Base-by-base conservation (phyloP, 805 yeast genomes). In the Candida succiphila region DNA sequence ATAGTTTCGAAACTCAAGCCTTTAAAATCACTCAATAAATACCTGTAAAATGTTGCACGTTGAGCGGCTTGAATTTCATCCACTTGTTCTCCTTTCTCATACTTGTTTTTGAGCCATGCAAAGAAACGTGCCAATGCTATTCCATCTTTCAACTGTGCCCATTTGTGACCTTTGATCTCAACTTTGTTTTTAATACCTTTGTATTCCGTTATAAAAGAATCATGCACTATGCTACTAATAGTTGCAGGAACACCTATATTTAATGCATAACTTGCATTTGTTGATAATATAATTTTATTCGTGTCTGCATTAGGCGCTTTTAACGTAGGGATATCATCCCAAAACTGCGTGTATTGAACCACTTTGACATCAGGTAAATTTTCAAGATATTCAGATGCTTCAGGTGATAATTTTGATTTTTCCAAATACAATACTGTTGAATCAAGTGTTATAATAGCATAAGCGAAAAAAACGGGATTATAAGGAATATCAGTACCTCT, bases 111-210 rank as follows among this genome's bases (percentile, higher is more conserved):
- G 18, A 89, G 59, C 96, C 97, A 92, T 1, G 95, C 72, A 39
- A 83, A 70, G 43, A 77, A 85, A 37, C 81, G 69, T 17, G 75
- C 67, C 21, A 86, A 61, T 1, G 92, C 87, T 27, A 79, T 65
- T 2, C 94, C 92, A 55, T 94, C 97, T 46, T 79, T 80, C 33
- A 72, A 60, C 51, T 92, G 98, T 1, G 96, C 92, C 5, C 59
- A 54, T 41, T 65, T 72, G 22, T 86, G 80, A 33, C 89, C 89
- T 30, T 60, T 54, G 15, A 85, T 63, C 54, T 92, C 98, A 2
- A 69, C 65, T 7, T 54, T 39, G 51, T 87, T 89, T 55, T 92
- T 92, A 37, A 78, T 66, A 0, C 87, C 72, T 56, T 92, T 92
- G 51, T 82, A 61, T 24, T 71, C 54, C 32, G 72, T 74, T 18